Conservation (phyloP, 2,329 filamentous ascomycete genomes). For the Fusarium sp. region DNA sequence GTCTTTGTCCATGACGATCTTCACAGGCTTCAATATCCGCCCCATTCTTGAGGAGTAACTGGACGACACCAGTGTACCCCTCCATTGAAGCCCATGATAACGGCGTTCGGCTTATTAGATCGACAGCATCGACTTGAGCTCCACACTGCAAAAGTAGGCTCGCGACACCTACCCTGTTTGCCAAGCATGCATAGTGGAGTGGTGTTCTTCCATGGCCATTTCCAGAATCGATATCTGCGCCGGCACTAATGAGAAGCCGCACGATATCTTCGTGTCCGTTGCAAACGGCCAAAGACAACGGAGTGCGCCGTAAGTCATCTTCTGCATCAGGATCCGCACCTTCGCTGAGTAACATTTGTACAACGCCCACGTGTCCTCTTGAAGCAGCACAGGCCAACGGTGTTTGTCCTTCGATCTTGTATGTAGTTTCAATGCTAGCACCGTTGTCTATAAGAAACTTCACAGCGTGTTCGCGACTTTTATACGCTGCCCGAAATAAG, state of each 20-base stretch:
- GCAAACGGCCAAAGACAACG: background rate
- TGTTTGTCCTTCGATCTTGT: background rate
- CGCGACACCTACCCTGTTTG: background rate
- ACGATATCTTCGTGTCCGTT: background rate
- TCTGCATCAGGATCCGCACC: background rate
- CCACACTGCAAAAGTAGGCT: background rate
- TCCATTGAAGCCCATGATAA: background rate
- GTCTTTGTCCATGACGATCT: no score
- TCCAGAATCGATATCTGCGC: fast-evolving
- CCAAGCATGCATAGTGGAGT: background rate
- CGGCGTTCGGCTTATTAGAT: background rate
- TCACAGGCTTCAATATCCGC: background rate
- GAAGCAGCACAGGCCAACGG: background rate
- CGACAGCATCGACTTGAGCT: background rate
- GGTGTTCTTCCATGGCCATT: background rate
- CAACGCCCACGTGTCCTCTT: background rate
- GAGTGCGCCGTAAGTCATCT: background rate
- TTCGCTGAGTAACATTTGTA: background rate
- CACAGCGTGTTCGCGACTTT: background rate
- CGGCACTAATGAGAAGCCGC: background rate
- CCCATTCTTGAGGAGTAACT: background rate
- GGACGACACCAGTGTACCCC: background rate
- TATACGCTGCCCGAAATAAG: background rate
- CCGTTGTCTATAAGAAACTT: background rate
- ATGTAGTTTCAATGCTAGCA: background rate